phyloP scores from a whole-genome alignment of 345 rosid species.

The rapeseed (Brassica napus) region Da-Ae NC_063452.1:59100501-59101000 shows the following conservation, averaged over 20 bases:
- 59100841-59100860: constrained; percentile 12
- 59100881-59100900: background rate
- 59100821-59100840: background rate
- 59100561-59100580: constrained; percentile 4
- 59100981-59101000: background rate
- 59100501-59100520: background rate
- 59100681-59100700: background rate
- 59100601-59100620: background rate
- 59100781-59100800: constrained; percentile 25
- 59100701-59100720: constrained; percentile 16
- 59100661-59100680: background rate
- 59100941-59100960: background rate
- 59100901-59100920: background rate
- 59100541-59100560: background rate
- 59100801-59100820: background rate
- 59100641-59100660: background rate
- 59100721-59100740: constrained; percentile 34
- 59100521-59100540: background rate
- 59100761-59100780: background rate
- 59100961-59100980: background rate
- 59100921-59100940: background rate
- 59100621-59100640: background rate
- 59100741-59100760: constrained; percentile 26
- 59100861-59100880: background rate
- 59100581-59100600: background rate